Evolutionary conservation across 169 alveolate species (phyloP).

Genomic region (Plasmodium fragile): DNA sequence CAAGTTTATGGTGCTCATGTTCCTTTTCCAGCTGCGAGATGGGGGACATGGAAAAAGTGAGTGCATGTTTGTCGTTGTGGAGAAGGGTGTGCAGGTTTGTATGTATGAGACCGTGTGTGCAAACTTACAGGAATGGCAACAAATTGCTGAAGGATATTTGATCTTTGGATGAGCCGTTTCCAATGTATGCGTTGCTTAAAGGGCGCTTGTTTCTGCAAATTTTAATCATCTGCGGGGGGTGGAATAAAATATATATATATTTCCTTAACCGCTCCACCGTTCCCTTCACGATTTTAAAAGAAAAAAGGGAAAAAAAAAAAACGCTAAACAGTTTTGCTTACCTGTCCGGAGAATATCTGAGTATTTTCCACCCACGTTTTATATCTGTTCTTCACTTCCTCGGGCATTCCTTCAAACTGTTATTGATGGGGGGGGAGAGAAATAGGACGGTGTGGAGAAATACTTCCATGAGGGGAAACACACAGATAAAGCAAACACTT

Average conservation of each 20-base stretch:
- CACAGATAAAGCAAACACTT: neutral
- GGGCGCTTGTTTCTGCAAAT: slow-evolving; percentile 63
- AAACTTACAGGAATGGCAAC: slow-evolving; percentile 36
- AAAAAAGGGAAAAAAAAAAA: neutral
- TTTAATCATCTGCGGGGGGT: slow-evolving; percentile 33
- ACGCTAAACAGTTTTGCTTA: neutral
- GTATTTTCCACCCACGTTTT: slow-evolving; percentile 52
- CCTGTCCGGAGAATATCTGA: slow-evolving; percentile 72
- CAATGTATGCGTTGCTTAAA: slow-evolving; percentile 46
- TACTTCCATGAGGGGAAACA: neutral
- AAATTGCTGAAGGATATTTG: slow-evolving; percentile 48
- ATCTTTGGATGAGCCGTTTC: slow-evolving; percentile 29
- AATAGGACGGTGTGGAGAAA: neutral
- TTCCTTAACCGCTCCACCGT: neutral
- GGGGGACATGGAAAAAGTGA: neutral
- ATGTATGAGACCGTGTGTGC: neutral
- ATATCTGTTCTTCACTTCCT: slow-evolving; percentile 67
- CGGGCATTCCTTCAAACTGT: slow-evolving; percentile 67
- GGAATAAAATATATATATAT: neutral
- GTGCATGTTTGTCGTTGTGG: neutral
- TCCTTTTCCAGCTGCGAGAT: slow-evolving; percentile 47
- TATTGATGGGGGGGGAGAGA: neutral
- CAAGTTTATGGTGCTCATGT: slow-evolving; percentile 52
- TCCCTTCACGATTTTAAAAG: neutral
- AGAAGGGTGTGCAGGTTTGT: neutral